These are phyloP conservation scores for Pichia kudriavzevii DNA, from an alignment of 1,139 yeast species.

Conservation along the genomic window DNA sequence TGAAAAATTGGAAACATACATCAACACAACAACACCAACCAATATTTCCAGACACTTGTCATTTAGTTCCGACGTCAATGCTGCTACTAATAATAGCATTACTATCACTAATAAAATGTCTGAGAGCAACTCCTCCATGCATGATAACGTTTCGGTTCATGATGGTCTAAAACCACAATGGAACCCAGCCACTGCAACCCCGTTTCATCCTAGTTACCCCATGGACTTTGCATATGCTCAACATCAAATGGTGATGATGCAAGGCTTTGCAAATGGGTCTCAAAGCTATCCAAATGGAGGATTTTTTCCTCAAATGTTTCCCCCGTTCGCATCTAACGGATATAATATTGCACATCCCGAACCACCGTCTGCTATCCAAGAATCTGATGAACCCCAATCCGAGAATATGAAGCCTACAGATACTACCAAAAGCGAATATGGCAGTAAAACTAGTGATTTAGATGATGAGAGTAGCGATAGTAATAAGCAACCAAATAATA, in stretches of 20 bases:
- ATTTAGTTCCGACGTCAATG: slow-evolving; percentile 22
- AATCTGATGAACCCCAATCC: slow-evolving; percentile 3
- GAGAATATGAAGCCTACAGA: slow-evolving; percentile 11
- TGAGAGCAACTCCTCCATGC: slow-evolving; percentile 2
- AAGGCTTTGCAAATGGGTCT: slow-evolving; percentile 20
- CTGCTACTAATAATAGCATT: slow-evolving; percentile 14
- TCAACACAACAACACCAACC: slow-evolving; percentile 30
- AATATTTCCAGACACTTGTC: slow-evolving; percentile 23
- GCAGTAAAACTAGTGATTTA: slow-evolving; percentile 4
- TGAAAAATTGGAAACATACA: slow-evolving; percentile 57
- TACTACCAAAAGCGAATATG: slow-evolving; percentile 12
- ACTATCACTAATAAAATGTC: slow-evolving; percentile 21
- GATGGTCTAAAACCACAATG: slow-evolving; percentile 39
- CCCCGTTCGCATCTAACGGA: slow-evolving; percentile 9
- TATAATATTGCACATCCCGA: too few species aligned
- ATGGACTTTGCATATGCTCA: slow-evolving; percentile 15
- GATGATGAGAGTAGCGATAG: slow-evolving; percentile 2
- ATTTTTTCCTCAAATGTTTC: slow-evolving; percentile 18
- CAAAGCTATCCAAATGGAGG: slow-evolving; percentile 10
- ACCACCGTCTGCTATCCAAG: slow-evolving; percentile 5
- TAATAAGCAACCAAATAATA: too few species aligned
- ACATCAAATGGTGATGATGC: slow-evolving; percentile 19
- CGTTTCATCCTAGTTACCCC: slow-evolving; percentile 41
- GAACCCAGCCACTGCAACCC: slow-evolving; percentile 59
- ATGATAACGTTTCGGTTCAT: neutral